phyloP scores from a whole-genome alignment of 441 rosid genomes.

The Arabidopsis hybrid region DNA sequence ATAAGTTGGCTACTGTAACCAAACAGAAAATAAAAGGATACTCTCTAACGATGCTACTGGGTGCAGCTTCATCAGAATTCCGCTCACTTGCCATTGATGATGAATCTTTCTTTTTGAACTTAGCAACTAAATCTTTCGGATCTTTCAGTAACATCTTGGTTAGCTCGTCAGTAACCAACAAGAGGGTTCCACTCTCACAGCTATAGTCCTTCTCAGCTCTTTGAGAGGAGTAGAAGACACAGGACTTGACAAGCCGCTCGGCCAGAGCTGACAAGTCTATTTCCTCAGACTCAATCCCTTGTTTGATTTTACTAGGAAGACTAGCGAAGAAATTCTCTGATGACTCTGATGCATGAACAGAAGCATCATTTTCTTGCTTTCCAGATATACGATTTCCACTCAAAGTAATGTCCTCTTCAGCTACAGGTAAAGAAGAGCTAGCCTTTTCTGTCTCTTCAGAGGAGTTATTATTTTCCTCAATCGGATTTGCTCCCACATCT shows the following conservation, averaged over 20 bases:
- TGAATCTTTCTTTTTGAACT: slow-evolving; percentile 50
- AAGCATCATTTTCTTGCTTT: slow-evolving; percentile 60
- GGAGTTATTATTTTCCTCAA: slow-evolving; percentile 46
- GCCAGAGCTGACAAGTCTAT: slow-evolving; percentile 81
- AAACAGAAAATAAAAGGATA: slow-evolving; percentile 60
- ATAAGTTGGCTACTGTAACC: slow-evolving; percentile 14
- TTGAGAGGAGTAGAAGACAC: slow-evolving; percentile 64
- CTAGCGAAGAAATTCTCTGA: slow-evolving; percentile 63
- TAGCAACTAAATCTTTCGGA: slow-evolving; percentile 72
- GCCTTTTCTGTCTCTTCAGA: slow-evolving; percentile 57
- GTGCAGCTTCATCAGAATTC: slow-evolving; percentile 43
- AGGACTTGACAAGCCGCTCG: slow-evolving; percentile 73
- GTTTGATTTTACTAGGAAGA: slow-evolving; percentile 69
- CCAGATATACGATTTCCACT: slow-evolving; percentile 56
- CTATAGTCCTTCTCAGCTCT: slow-evolving; percentile 52
- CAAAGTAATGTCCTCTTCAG: slow-evolving; percentile 67
- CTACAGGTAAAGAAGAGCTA: slow-evolving; percentile 58
- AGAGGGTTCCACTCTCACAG: slow-evolving; percentile 51
- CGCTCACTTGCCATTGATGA: slow-evolving; percentile 48
- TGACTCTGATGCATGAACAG: slow-evolving; percentile 55
- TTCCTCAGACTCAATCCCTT: slow-evolving; percentile 81
- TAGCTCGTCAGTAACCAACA: slow-evolving; percentile 57
- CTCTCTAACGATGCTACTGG: slow-evolving; percentile 67
- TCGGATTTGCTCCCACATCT: slow-evolving; percentile 49
- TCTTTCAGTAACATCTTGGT: slow-evolving; percentile 66